Evolutionary conservation across 2,329 filamentous ascomycete species (phyloP).

Genomic region (Laburnicola sp.): DNA sequence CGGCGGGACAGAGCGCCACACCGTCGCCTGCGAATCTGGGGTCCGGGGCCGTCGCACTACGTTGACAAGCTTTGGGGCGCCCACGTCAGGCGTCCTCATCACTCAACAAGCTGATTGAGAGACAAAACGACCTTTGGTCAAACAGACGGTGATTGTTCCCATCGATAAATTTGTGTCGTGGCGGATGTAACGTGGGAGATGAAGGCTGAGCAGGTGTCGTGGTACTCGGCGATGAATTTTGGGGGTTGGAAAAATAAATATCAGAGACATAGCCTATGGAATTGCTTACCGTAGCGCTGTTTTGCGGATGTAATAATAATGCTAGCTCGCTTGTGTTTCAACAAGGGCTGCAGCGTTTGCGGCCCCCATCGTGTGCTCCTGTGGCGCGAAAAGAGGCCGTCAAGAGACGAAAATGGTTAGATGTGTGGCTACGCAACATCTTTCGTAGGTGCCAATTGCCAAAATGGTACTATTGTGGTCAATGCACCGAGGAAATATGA

Average conservation of each 20-base stretch:
- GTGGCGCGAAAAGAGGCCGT: background rate
- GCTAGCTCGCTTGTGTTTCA: background rate
- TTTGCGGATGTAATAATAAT: background rate
- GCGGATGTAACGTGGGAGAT: background rate
- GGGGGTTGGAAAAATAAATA: background rate
- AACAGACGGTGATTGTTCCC: background rate
- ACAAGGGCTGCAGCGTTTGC: background rate
- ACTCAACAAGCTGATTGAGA: background rate
- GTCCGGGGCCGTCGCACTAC: background rate
- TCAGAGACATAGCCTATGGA: background rate
- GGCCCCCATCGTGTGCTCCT: background rate
- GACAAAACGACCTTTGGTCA: background rate
- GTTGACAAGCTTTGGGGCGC: background rate
- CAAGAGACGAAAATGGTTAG: background rate
- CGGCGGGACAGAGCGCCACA: slow-evolving; percentile 1
- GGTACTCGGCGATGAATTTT: background rate
- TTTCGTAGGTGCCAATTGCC: background rate
- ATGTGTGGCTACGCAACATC: background rate
- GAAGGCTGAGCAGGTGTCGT: slow-evolving; percentile 1
- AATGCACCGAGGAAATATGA: no score
- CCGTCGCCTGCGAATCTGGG: background rate
- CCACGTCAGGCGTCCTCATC: background rate
- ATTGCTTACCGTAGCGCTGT: background rate
- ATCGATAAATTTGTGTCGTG: background rate
- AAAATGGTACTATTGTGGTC: no score